Conservation (phyloP, 495 filamentous ascomycete genomes). For the Penicillium canariense region DNA sequence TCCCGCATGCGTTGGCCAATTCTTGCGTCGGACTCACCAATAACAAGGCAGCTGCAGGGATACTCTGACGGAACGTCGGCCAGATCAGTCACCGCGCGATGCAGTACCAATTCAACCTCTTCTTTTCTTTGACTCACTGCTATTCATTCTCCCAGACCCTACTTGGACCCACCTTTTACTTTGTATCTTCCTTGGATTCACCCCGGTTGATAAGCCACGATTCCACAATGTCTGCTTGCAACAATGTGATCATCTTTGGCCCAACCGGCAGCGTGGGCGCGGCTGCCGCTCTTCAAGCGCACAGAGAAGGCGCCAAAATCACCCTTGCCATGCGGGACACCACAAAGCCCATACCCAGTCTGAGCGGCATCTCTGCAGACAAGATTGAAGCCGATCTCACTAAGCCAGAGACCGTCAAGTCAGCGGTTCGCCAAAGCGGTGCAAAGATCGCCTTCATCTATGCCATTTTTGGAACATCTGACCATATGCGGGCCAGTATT, state of each 20-base stretch:
- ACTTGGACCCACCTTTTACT: too few species aligned
- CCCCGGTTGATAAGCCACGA: background rate
- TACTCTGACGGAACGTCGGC: too few species aligned
- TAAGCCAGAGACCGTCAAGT: conserved; percentile 14
- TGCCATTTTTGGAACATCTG: background rate
- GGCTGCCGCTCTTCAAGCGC: conserved; percentile 41
- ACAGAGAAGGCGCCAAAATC: conserved; percentile 20
- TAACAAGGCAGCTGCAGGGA: too few species aligned
- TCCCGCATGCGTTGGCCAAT: too few species aligned
- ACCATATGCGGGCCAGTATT: background rate
- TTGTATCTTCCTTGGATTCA: background rate
- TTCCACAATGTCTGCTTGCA: background rate
- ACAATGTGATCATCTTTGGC: conserved; percentile 11
- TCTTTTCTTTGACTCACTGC: too few species aligned
- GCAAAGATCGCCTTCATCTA: conserved; percentile 23
- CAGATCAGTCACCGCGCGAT: too few species aligned
- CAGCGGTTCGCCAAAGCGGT: conserved; percentile 10
- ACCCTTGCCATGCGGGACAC: conserved; percentile 20
- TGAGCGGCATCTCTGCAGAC: background rate
- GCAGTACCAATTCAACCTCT: too few species aligned
- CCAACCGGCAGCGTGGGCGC: conserved; percentile 14
- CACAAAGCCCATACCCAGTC: conserved; percentile 4
- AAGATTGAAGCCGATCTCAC: conserved; percentile 18
- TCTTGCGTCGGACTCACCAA: too few species aligned
- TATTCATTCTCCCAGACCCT: too few species aligned